Evolutionary conservation across 768 basidiomycete species (phyloP).

Genomic region (Strobilomyces confusus): DNA sequence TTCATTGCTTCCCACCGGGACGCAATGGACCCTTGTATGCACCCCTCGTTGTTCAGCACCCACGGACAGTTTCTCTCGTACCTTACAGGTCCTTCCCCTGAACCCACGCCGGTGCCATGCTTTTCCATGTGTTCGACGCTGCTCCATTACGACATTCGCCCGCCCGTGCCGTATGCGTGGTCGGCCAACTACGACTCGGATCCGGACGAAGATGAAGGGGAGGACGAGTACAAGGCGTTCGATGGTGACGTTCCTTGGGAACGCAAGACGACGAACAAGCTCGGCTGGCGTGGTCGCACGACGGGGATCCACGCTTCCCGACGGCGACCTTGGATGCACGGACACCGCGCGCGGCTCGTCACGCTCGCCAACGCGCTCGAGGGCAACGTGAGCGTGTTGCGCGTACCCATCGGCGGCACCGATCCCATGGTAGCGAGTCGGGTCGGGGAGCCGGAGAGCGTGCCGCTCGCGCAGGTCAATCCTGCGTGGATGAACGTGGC

Average conservation of each 20-base stretch:
- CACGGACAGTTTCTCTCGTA: slow-evolving; percentile 55
- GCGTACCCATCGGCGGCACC: slow-evolving; percentile 21
- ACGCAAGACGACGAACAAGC: slow-evolving; percentile 53
- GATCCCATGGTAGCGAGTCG: slow-evolving; percentile 22
- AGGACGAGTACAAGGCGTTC: slow-evolving; percentile 1
- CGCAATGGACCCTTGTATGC: slow-evolving; percentile 38
- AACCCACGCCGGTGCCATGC: slow-evolving; percentile 40
- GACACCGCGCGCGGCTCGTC: slow-evolving; percentile 50
- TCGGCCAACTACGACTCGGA: slow-evolving; percentile 32
- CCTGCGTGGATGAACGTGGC: slow-evolving; percentile 58
- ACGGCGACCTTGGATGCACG: slow-evolving; percentile 42
- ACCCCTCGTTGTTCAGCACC: slow-evolving; percentile 33
- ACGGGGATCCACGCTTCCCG: slow-evolving; percentile 52
- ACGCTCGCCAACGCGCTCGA: slow-evolving; percentile 37
- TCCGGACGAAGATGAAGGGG: neutral
- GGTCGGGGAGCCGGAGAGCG: slow-evolving; percentile 33
- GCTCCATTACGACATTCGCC: slow-evolving; percentile 54
- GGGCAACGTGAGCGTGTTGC: slow-evolving; percentile 40
- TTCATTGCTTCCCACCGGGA: slow-evolving; percentile 36
- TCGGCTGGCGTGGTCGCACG: slow-evolving; percentile 72
- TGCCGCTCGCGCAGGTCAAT: slow-evolving; percentile 42
- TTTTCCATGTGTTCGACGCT: slow-evolving; percentile 50
- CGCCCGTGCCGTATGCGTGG: slow-evolving; percentile 47
- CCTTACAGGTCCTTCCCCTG: slow-evolving; percentile 42
- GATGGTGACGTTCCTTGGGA: slow-evolving; percentile 61